These are phyloP conservation scores for Hirschfeldia incana DNA, from an alignment of 345 rosid species.

Conservation along the genomic window DNA sequence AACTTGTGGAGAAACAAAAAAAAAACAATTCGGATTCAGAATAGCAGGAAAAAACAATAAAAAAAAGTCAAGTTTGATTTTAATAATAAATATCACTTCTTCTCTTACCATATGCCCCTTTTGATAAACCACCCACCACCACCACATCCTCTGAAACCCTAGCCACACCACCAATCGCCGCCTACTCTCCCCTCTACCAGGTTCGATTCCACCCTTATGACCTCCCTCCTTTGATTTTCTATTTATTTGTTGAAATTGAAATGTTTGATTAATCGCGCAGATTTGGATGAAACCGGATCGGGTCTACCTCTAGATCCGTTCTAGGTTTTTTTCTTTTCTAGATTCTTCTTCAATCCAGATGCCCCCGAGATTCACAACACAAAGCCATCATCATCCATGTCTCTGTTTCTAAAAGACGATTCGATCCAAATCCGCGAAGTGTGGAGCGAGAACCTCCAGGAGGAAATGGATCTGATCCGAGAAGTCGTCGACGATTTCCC, in stretches of 20 bases:
- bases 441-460: slow-evolving; percentile 67
- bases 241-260: slow-evolving; percentile 1
- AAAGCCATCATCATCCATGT: slow-evolving; percentile 32
- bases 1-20: slow-evolving; percentile 18
- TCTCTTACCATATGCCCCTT: background rate
- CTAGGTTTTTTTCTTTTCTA: slow-evolving; percentile 4
- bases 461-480: slow-evolving; percentile 68
- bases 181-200: slow-evolving; percentile 10
- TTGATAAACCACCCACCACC: slow-evolving; percentile 25
- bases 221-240: background rate
- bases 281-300: slow-evolving; percentile 38
- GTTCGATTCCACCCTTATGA: slow-evolving; percentile 12
- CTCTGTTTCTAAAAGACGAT: slow-evolving; percentile 65
- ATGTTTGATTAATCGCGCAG: slow-evolving; percentile 18
- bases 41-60: background rate
- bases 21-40: slow-evolving; percentile 21
- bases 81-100: slow-evolving; percentile 2
- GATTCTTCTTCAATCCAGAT: slow-evolving; percentile 24
- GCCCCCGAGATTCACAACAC: slow-evolving; percentile 24
- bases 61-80: background rate
- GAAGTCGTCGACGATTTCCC: slow-evolving; percentile 57
- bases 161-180: slow-evolving; percentile 27
- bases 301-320: slow-evolving; percentile 37
- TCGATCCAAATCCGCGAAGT: slow-evolving; percentile 85
- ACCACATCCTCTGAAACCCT: slow-evolving; percentile 30